phyloP scores from a whole-genome alignment of 768 basidiomycete genomes.

The Lactifluus volemus region DNA sequence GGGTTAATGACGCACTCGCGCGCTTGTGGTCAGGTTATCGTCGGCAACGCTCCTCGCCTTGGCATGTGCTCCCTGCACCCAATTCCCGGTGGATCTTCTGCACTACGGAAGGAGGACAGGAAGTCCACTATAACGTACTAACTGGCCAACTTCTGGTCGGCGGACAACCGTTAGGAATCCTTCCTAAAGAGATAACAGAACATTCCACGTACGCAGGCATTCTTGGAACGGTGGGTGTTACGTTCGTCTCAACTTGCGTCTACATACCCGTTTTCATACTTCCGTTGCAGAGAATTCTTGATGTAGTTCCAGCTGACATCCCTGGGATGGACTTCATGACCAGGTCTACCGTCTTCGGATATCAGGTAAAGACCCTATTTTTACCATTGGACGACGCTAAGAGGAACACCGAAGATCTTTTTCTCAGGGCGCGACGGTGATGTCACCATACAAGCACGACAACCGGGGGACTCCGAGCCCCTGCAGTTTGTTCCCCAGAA shows the following conservation, averaged over 20 bases:
- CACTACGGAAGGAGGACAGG: neutral
- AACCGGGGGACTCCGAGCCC: neutral
- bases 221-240: neutral
- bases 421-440: neutral
- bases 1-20: neutral
- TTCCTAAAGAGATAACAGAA: neutral
- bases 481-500: conserved; percentile 28
- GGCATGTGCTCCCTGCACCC: neutral
- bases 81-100: conserved; percentile 2
- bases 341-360: neutral
- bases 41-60: neutral
- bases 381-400: neutral
- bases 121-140: neutral
- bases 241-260: too few species aligned
- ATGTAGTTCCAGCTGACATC: neutral
- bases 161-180: neutral
- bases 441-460: neutral
- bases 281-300: neutral
- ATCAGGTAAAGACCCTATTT: neutral
- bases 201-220: neutral
- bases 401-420: neutral
- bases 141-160: neutral
- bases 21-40: neutral
- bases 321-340: conserved; percentile 1
- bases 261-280: neutral